phyloP scores from a whole-genome alignment of 805 yeast genomes.

The Myxozyma melibiosi region DNA sequence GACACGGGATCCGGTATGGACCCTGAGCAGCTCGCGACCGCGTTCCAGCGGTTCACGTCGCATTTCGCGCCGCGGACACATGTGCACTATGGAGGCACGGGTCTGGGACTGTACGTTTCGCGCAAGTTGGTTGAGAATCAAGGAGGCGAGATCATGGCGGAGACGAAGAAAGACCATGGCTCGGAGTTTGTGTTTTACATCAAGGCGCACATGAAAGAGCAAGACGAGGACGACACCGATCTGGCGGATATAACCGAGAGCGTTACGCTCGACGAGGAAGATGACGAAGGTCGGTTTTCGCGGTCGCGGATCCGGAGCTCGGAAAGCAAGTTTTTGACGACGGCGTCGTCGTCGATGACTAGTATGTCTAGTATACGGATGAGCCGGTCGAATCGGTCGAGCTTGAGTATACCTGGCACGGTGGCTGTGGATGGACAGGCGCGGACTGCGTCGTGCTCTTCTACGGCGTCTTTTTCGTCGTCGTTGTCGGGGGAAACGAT shows the following conservation, averaged over 20 bases:
- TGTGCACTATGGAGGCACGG: slow-evolving; percentile 88
- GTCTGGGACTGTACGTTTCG: slow-evolving; percentile 87
- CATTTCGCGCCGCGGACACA: slow-evolving; percentile 93
- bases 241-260: not conserved
- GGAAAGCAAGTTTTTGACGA: not conserved
- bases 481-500: not conserved
- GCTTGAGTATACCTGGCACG: not conserved
- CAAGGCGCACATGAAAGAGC: slow-evolving; percentile 39
- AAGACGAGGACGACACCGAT: not conserved
- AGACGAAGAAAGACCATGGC: slow-evolving; percentile 78
- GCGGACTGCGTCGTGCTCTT: too few species aligned
- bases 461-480: too few species aligned
- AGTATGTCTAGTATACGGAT: not conserved
- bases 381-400: not conserved
- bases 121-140: slow-evolving; percentile 86
- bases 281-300: not conserved
- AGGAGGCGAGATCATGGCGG: slow-evolving; percentile 79
- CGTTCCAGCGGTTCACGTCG: slow-evolving; percentile 95
- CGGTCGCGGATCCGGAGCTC: not conserved
- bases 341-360: too few species aligned
- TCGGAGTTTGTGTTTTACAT: slow-evolving; percentile 80
- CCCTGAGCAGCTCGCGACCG: slow-evolving; percentile 73
- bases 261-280: not conserved
- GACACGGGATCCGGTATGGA: slow-evolving; percentile 97
- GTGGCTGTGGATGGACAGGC: not conserved